These are phyloP conservation scores for Calamus simplicifolius DNA, from an alignment of 176 grass and related monocot species.

Conservation along the genomic window DNA sequence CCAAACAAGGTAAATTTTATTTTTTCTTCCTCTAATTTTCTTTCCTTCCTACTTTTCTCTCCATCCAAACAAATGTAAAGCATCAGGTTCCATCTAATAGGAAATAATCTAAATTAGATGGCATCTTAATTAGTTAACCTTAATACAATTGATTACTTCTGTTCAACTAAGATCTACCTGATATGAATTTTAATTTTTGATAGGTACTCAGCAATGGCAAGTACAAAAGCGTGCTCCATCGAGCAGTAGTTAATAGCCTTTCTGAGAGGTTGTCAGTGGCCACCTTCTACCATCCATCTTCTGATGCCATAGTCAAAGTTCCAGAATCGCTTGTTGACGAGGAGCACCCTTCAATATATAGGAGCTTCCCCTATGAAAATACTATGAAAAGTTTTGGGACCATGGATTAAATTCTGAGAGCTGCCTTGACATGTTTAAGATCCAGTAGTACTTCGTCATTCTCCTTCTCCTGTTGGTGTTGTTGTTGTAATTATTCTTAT, in stretches of 20 bases:
- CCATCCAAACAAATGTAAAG: too few species aligned
- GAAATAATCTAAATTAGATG: too few species aligned
- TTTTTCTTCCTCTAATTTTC: too few species aligned
- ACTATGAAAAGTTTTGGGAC: slow-evolving; percentile 77
- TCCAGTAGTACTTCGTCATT: too few species aligned
- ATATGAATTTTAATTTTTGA: not conserved
- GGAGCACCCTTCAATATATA: slow-evolving; percentile 37
- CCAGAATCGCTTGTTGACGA: slow-evolving; percentile 40
- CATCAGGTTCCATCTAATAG: too few species aligned
- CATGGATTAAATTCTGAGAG: slow-evolving; percentile 54
- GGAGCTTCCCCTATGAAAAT: slow-evolving; percentile 65
- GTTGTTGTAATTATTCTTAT: too few species aligned
- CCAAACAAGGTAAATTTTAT: too few species aligned
- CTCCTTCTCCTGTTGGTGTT: too few species aligned
- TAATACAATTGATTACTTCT: too few species aligned
- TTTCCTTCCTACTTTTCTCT: too few species aligned
- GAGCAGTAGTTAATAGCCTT: slow-evolving; percentile 68
- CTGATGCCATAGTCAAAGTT: slow-evolving; percentile 43
- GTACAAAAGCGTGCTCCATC: slow-evolving; percentile 85
- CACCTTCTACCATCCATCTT: slow-evolving; percentile 68
- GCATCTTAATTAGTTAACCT: too few species aligned
- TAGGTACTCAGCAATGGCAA: slow-evolving; percentile 74
- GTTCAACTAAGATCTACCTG: too few species aligned
- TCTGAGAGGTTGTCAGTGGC: slow-evolving; percentile 78
- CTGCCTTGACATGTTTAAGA: slow-evolving; percentile 68